Base-by-base conservation (phyloP, 208 protist genomes). In the Tritrichomonas foetus region DNA sequence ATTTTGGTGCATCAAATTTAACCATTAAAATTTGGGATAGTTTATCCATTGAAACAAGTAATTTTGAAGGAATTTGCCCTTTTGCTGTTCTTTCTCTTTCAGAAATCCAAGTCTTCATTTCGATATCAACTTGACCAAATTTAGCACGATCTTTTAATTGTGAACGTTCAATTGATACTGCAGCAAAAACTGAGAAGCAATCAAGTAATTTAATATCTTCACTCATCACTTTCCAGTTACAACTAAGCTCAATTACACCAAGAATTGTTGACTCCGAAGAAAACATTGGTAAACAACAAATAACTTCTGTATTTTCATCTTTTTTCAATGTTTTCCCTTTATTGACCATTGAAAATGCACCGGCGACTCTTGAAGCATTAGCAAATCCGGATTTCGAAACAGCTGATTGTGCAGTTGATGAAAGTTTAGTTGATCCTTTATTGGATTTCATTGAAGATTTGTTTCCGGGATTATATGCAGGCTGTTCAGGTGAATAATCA, bases 121-220 rank as follows among this genome's bases (percentile, higher is more conserved):
- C 64, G 8, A 53, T 55, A n/a, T 47, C 27, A 1, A n/a, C 33
- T n/a, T 49, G 1, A 13, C n/a, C 27, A 11, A 8, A 53, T 25
- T 49, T 49, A 33, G 74, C 74, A 22, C 49, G 16, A 20, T 53
- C 20, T 53, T 84, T 8, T 30, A 84, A 53, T 53, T 84, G 41
- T 53, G 5, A 20, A 25, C 44, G 8, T 53, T 84, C 74, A 1
- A 84, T 2, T 49, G 74, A 33, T 16, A 84, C 39, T 84, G 74
- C 16, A 47, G 74, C 74, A n/a, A 84, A 84, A 53, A 44, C 39
- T 20, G n/a, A 8, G 22, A 47, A 84, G 11, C 14, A 53, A 14
- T 84, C 74, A 22, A 84, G 44, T 33, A 84, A 25, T n/a, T 84
- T 84, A 22, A 84, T 53, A 33, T 84, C n/a, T 53, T 84, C 74